Conservation (phyloP, 2,329 filamentous ascomycete genomes). For the Raffaelea ambrosiae region DNA sequence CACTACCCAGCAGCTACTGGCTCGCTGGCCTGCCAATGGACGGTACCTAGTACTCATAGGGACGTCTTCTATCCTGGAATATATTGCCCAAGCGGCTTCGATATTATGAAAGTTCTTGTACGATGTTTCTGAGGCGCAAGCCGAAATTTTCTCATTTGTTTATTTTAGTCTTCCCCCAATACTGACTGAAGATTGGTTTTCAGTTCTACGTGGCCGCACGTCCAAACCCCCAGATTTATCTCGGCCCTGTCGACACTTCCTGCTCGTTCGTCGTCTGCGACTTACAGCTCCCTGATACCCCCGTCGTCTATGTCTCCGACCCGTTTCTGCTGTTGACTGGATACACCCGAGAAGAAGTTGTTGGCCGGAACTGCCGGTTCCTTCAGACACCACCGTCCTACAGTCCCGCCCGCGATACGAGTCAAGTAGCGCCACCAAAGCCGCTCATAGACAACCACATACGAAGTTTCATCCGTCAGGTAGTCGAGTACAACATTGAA, state of each 20-base stretch:
- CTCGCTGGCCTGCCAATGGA: no score
- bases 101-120: constrained; percentile 7
- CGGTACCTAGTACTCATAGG: no score
- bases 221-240: constrained; percentile 65
- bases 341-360: constrained; percentile 63
- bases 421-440: constrained; percentile 24
- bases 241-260: constrained; percentile 76
- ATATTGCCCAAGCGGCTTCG: constrained; percentile 8
- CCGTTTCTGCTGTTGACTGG: constrained; percentile 73
- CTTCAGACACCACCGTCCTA: constrained; percentile 61
- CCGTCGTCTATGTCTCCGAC: constrained; percentile 79
- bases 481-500: constrained; percentile 36
- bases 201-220: constrained; percentile 51
- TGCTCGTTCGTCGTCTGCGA: constrained; percentile 81
- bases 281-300: constrained; percentile 61
- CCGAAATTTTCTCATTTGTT: neutral
- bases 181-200: no score
- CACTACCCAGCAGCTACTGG: no score
- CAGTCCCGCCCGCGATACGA: neutral
- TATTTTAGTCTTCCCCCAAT: neutral
- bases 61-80: constrained; percentile 4
- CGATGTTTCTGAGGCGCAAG: neutral
- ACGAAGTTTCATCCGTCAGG: constrained; percentile 39
- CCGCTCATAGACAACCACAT: constrained; percentile 57
- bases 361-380: constrained; percentile 78